These are phyloP conservation scores for Pseudogymnoascus sp. DNA, from an alignment of 2,329 filamentous ascomycete genomes.

Conservation along the genomic window DNA sequence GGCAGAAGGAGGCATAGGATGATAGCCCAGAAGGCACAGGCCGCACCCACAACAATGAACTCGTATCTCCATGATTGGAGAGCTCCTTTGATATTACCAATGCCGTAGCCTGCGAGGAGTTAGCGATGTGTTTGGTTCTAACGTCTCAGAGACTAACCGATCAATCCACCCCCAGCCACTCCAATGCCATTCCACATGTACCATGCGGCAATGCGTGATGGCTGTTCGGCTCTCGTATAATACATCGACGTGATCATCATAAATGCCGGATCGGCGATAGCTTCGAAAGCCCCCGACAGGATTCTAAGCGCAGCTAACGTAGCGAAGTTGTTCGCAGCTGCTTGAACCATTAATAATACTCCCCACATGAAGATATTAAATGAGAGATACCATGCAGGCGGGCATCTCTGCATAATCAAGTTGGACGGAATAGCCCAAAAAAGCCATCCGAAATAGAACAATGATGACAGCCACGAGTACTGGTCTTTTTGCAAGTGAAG, in stretches of 20 bases:
- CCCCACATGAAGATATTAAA: constrained; percentile 8
- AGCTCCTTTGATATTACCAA: constrained; percentile 18
- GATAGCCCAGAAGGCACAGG: constrained; percentile 23
- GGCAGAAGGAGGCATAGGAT: constrained; percentile 40
- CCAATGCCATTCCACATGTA: constrained; percentile 12
- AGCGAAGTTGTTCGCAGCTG: constrained; percentile 15
- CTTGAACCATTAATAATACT: constrained; percentile 8
- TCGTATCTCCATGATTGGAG: constrained; percentile 18
- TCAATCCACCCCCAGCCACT: constrained; percentile 15
- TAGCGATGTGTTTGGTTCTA: constrained; percentile 16
- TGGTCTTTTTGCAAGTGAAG: constrained; percentile 24
- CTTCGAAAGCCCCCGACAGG: constrained; percentile 21
- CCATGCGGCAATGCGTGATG: constrained; percentile 25
- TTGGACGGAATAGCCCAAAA: constrained; percentile 26
- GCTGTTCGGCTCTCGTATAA: constrained; percentile 28
- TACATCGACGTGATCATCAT: constrained; percentile 29
- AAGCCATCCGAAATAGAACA: constrained; percentile 23
- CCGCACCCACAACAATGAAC: constrained; percentile 15
- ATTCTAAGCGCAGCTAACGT: constrained; percentile 19
- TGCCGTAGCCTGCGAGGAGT: constrained; percentile 21
- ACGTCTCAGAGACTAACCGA: constrained; percentile 12
- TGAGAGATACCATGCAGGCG: constrained; percentile 27
- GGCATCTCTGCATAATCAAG: constrained; percentile 26
- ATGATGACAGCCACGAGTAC: background rate
- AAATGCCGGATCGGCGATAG: constrained; percentile 25